These are phyloP conservation scores for Bacterosira constricta DNA, from an alignment of 108 stramenopile species.

Conservation along the genomic window DNA sequence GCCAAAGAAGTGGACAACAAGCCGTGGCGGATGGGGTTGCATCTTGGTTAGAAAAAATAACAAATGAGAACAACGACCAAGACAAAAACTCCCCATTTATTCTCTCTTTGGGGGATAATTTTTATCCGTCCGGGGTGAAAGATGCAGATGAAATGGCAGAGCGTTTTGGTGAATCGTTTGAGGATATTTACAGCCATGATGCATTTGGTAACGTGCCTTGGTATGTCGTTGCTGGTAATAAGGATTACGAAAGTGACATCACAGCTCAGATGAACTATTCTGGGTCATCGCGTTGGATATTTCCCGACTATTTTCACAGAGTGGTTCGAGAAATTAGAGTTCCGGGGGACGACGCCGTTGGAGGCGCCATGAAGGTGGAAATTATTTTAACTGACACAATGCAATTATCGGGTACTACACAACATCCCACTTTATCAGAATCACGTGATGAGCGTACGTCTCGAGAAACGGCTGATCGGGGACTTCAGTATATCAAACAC, in stretches of 20 bases:
- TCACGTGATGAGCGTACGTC: constrained; percentile 8
- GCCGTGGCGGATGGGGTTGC: constrained; percentile 31
- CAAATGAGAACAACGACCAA: neutral
- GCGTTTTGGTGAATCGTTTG: constrained; percentile 25
- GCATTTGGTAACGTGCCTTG: constrained; percentile 8
- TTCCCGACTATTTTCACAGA: constrained; percentile 28
- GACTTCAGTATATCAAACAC: constrained; percentile 29
- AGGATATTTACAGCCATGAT: constrained; percentile 25
- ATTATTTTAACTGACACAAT: constrained; percentile 40
- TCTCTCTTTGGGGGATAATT: constrained; percentile 47
- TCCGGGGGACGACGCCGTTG: neutral
- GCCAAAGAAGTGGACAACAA: constrained; percentile 10
- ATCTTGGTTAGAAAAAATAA: neutral
- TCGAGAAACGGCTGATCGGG: neutral
- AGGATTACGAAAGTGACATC: constrained; percentile 43
- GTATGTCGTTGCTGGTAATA: constrained; percentile 44
- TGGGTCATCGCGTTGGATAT: constrained; percentile 3
- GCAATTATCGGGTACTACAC: constrained; percentile 7
- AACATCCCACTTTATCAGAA: too few relatives aligned
- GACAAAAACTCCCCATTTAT: constrained; percentile 11
- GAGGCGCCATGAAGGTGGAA: constrained; percentile 3
- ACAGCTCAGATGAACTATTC: constrained; percentile 25
- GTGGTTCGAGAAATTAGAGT: constrained; percentile 2
- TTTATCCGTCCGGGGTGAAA: constrained; percentile 30
- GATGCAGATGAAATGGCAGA: constrained; percentile 1